A percentile compares a stretch with the other conserved stretches of the same genome.
These are phyloP conservation scores for Quillaja saponaria DNA, from an alignment of 306 rosid genomes.

Conservation along the genomic window DNA sequence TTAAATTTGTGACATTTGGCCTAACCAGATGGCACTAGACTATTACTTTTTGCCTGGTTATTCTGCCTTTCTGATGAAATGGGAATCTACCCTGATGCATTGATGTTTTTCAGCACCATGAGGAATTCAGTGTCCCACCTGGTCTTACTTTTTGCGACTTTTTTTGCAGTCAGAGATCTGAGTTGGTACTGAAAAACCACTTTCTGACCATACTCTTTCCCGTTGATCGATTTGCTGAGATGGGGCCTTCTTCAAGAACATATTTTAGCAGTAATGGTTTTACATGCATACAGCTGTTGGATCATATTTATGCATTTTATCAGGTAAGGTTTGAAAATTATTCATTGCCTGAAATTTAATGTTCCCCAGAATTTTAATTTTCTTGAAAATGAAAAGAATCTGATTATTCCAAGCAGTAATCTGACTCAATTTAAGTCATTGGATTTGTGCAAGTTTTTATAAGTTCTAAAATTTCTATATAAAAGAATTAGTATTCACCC, in stretches of 20 bases:
- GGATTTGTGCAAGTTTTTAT: no score
- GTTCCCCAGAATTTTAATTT: no score
- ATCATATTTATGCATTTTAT: slow-evolving; percentile 75
- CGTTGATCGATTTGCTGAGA: slow-evolving; percentile 82
- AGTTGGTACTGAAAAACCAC: slow-evolving; percentile 68
- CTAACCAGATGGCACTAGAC: neutral
- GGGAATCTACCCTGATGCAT: neutral
- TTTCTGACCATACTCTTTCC: slow-evolving; percentile 87
- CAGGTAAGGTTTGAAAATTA: slow-evolving; percentile 51
- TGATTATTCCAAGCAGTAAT: no score
- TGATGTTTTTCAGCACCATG: neutral
- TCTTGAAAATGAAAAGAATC: no score
- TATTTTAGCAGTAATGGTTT: slow-evolving; percentile 67
- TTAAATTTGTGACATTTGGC: slow-evolving; percentile 1
- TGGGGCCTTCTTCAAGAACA: slow-evolving; percentile 93
- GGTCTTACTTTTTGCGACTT: neutral
- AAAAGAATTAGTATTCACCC: no score
- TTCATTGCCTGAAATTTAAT: no score
- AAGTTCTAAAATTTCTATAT: no score
- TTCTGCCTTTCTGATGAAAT: neutral
- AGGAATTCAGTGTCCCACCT: slow-evolving; percentile 1
- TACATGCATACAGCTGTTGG: slow-evolving; percentile 83
- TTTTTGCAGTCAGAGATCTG: slow-evolving; percentile 81
- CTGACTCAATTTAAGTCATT: no score
- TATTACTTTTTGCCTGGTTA: neutral